These are phyloP conservation scores for Syzygium syzygioides DNA, from an alignment of 441 rosid genomes.

Conservation along the genomic window DNA sequence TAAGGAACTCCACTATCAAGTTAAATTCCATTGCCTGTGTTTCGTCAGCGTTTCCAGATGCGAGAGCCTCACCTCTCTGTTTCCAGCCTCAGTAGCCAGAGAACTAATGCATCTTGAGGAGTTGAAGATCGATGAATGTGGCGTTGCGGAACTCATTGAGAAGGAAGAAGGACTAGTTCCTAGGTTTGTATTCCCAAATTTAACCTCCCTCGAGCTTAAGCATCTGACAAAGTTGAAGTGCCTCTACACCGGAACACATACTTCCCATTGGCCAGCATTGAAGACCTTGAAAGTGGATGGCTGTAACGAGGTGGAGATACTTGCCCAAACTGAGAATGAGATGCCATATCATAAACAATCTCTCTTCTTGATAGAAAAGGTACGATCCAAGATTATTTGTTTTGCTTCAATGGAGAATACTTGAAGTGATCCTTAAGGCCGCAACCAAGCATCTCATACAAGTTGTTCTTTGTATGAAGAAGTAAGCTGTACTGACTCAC, in stretches of 20 bases:
- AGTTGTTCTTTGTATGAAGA: neutral
- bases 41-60: fast-evolving
- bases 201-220: neutral
- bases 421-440: neutral
- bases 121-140: neutral
- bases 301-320: neutral
- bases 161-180: neutral
- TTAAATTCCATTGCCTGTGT: neutral
- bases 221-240: neutral
- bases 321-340: neutral
- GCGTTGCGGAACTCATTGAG: neutral
- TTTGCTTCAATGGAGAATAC: fast-evolving
- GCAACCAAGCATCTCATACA: neutral
- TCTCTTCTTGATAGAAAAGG: neutral
- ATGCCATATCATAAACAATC: neutral
- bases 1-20: neutral
- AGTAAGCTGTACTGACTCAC: neutral
- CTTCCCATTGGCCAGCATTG: neutral
- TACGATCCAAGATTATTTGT: neutral
- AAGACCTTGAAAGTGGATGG: neutral
- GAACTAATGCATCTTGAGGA: neutral
- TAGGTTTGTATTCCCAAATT: neutral
- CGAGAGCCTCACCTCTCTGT: fast-evolving
- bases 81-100: fast-evolving
- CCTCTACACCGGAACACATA: neutral